Conservation (phyloP, 179 eudicot genomes). For the Carnegiea gigantea region DNA sequence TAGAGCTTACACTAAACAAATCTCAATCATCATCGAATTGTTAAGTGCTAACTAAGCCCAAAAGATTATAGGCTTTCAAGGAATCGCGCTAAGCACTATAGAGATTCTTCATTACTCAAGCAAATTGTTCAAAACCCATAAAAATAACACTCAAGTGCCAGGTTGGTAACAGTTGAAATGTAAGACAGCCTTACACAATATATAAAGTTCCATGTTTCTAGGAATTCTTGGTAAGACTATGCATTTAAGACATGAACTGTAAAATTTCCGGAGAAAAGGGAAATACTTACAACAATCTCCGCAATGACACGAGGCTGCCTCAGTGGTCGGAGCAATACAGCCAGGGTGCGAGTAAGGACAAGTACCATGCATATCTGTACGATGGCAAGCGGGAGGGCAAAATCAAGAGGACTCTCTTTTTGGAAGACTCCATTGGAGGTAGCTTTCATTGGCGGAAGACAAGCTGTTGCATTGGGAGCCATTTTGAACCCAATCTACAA, state of each 20-base stretch:
- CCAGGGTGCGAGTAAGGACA: conserved; percentile 72
- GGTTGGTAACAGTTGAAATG: neutral
- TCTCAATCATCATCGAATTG: neutral
- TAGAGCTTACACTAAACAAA: neutral
- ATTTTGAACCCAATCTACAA: conserved; percentile 23
- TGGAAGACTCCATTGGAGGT: conserved; percentile 84
- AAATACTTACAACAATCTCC: conserved; percentile 71
- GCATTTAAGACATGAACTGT: too few species aligned
- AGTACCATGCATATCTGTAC: conserved; percentile 79
- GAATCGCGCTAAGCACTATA: neutral
- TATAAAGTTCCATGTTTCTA: neutral
- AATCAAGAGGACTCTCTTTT: conserved; percentile 74
- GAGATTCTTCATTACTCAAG: neutral
- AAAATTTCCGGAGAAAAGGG: neutral
- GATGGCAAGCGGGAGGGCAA: conserved; percentile 75
- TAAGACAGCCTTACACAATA: neutral
- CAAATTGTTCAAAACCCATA: neutral
- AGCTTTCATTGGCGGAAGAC: conserved; percentile 72
- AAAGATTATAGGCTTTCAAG: neutral
- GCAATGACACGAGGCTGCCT: conserved; percentile 96
- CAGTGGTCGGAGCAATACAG: conserved; percentile 70
- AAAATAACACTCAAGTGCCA: neutral
- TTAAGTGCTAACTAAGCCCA: neutral
- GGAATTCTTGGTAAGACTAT: neutral
- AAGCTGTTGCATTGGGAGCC: conserved; percentile 37